Conservation (phyloP, 257 asterid species). For the Nicotiana otophora region DNA sequence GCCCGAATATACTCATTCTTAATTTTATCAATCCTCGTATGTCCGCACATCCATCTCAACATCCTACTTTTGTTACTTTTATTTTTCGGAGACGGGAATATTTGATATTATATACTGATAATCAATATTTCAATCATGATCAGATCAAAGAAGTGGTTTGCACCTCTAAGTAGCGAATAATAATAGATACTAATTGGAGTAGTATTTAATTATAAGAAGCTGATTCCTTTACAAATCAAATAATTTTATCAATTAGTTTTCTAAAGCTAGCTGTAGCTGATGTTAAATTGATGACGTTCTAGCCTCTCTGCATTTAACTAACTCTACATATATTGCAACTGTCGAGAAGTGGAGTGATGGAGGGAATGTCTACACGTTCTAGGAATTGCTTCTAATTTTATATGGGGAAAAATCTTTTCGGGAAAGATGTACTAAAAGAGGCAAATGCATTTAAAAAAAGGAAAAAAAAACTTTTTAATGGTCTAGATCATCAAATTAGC, state of each 20-base stretch:
- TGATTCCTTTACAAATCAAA: not conserved
- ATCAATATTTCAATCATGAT: no score
- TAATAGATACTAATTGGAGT: not conserved
- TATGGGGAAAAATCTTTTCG: not conserved
- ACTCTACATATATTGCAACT: not conserved
- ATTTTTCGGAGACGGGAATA: no score
- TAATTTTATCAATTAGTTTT: not conserved
- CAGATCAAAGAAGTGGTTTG: conserved; percentile 3
- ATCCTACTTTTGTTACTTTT: no score
- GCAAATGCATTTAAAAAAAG: not conserved
- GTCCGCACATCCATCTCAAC: no score
- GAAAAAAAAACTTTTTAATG: not conserved
- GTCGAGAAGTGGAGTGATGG: conserved; percentile 1
- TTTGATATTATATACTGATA: no score
- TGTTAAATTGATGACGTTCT: not conserved
- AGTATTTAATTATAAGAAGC: not conserved
- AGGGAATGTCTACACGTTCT: conserved; percentile 5
- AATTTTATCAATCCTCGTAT: no score
- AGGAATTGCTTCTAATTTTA: not conserved
- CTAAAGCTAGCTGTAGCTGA: not conserved
- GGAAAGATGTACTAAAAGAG: not conserved
- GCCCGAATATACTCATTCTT: no score
- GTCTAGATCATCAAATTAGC: not conserved
- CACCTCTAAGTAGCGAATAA: conserved; percentile 2
- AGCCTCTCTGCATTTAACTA: not conserved